Base-by-base conservation (phyloP, 139 green algal species). In the Pycnococcus provasolii region DNA sequence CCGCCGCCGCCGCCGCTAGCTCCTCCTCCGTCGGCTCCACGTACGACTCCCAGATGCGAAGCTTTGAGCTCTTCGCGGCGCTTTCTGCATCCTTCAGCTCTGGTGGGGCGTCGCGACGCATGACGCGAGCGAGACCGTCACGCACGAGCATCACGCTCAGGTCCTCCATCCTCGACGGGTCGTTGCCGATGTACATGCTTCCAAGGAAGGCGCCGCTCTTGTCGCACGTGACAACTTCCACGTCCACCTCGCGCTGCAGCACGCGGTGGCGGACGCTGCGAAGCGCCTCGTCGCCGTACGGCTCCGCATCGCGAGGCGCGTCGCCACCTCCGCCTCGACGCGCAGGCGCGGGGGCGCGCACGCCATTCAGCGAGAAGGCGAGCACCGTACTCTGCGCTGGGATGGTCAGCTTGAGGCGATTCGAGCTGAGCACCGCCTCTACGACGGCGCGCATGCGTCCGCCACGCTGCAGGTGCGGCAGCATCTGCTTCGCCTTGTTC, bases 171-270 rank as follows among this genome's bases (percentile, higher is more conserved):
- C 44, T 7, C 2, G 53, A 15, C 53, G 47, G 50, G 15, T 64
- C 42, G 26, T 50, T 13, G 37, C 60, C 52, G 11, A 53, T 41
- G 45, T 59, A 42, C 6, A 42, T 53, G 45, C 81, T 83, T 48
- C 92, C 92, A 58, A 96, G 81, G 81, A 98, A 97, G 44, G 87
- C 96, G n/a, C 92, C 92, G 1, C 72, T 85, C 65, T 88, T 88
- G 80, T 96, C 88, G 48, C 88, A 79, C 43, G 66, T 82, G 60
- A 91, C 87, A 3, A 94, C 73, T 60, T 82, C 77, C 8, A 92
- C 68, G 70, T 89, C 79, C 7, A 81, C 81, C 57, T 95, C 87
- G 41, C 85, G 79, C 67, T 89, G 81, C 44, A 82, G 51, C 72
- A 87, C 77, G 40, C 78, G 60, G 50, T 86, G 75, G 39, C 90